Evolutionary conservation across 2,329 filamentous ascomycete species (phyloP).

Genomic region (Fusarium continuum): DNA sequence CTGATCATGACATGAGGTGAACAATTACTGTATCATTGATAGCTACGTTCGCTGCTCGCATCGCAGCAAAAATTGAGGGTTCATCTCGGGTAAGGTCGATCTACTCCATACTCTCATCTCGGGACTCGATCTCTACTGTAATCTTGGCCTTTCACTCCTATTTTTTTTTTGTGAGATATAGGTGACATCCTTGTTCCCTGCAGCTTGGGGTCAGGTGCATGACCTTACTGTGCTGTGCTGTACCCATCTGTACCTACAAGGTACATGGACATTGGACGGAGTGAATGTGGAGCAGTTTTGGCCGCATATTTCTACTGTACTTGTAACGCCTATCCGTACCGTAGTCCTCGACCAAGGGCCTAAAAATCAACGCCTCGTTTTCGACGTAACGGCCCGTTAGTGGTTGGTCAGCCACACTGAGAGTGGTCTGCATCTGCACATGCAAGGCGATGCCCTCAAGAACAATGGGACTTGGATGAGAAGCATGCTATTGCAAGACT

Average conservation of each 20-base stretch:
- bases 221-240: neutral
- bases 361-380: constrained; percentile 1
- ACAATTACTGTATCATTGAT: too few species aligned
- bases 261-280: constrained; percentile 19
- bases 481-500: neutral
- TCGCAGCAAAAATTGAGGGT: neutral
- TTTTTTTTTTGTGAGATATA: constrained; percentile 1
- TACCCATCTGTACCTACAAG: constrained; percentile 6
- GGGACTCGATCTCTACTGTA: neutral
- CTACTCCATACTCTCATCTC: constrained; percentile 6
- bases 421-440: neutral
- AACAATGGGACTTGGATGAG: neutral
- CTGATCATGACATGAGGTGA: too few species aligned
- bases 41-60: too few species aligned
- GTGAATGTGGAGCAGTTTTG: neutral
- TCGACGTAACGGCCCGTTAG: constrained; percentile 9
- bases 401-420: neutral
- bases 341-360: neutral
- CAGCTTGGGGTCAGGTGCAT: neutral
- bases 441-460: too few species aligned
- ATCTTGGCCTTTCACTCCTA: constrained; percentile 4
- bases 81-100: constrained; percentile 6
- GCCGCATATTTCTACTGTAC: constrained; percentile 11
- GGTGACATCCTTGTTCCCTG: constrained; percentile 4
- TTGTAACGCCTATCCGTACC: constrained; percentile 17